Conservation (phyloP, 208 protist genomes). For the Trypanosoma brucei region DNA sequence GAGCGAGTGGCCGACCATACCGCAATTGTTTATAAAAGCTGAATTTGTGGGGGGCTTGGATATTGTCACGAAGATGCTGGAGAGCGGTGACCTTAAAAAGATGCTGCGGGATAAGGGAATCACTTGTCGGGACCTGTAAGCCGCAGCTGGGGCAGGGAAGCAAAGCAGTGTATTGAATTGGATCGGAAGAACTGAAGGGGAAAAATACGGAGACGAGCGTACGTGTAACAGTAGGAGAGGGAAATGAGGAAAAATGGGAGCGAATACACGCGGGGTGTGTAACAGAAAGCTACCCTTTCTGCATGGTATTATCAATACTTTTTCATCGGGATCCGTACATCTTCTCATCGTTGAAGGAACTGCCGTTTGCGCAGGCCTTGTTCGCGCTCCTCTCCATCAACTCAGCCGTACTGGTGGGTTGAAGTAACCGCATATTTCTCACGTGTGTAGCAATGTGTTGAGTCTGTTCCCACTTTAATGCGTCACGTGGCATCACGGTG, state of each 20-base stretch:
- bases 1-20: slow-evolving; percentile 95
- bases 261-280: too few relatives aligned
- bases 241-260: not conserved
- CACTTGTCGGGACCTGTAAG: slow-evolving; percentile 53
- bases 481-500: too few relatives aligned
- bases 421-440: too few relatives aligned
- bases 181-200: slow-evolving; percentile 27
- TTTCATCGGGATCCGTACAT: too few relatives aligned
- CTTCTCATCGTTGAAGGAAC: too few relatives aligned
- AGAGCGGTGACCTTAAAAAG: slow-evolving; percentile 78
- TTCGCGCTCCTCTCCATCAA: too few relatives aligned
- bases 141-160: not conserved
- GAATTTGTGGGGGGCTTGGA: slow-evolving; percentile 94
- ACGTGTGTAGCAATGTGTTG: too few relatives aligned
- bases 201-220: slow-evolving; percentile 27
- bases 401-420: too few relatives aligned
- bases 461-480: too few relatives aligned
- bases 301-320: too few relatives aligned
- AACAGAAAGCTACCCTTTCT: too few relatives aligned
- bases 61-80: slow-evolving; percentile 90
- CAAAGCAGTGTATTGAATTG: not conserved
- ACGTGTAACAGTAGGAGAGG: not conserved
- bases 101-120: slow-evolving; percentile 82
- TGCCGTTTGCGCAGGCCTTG: too few relatives aligned
- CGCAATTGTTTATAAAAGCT: slow-evolving; percentile 94